Base-by-base conservation (phyloP, 441 rosid species). In the Viola pubescens region DNA sequence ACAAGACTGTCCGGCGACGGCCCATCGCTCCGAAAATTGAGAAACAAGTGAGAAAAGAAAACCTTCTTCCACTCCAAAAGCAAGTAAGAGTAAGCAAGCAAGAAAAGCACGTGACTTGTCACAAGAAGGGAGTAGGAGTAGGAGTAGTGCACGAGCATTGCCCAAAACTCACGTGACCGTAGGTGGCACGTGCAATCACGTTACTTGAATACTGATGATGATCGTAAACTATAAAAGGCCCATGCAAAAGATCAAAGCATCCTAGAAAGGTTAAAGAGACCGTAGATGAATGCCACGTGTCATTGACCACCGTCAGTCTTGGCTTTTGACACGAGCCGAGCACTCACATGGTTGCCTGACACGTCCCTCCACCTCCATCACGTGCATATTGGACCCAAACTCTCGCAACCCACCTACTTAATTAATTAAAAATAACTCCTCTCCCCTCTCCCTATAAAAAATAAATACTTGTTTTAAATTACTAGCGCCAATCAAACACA, bases 281-380 rank as follows among this genome's bases (percentile, higher is more conserved):
- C 9, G 38, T 44, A 9, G 64, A 59, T 60, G 37, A 5, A 26
- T 9, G 73, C 70, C 83, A 71, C 75, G 77, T 66, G 74, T 55
- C 46, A 66, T 67, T 65, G 75, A 71, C 75, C 79, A 83, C 82
- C 81, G 81, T 53, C 82, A 11, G 54, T 12, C 47, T 44, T 62
- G 77, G 73, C 73, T 70, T 72, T 72, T 26, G 65, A 70, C 73
- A 66, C 68, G 56, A 69, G 79, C 74, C 56, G 51, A 52, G 59
- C 72, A 55, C 67, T 73, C 81, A 75, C 80, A 76, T 80, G 81
- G 63, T 59, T 54, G 39, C 71, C 82, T 71, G 82, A 77, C 83
- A 72, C 72, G 59, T 9, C 12, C 70, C 49, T 51, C 64, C 48
- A 52, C 41, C 76, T 38, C 65, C 9, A 37, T 71, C 86, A 75